Evolutionary conservation across 2,329 filamentous ascomycete genomes (phyloP).

Genomic region (Hypoxylon sp.): DNA sequence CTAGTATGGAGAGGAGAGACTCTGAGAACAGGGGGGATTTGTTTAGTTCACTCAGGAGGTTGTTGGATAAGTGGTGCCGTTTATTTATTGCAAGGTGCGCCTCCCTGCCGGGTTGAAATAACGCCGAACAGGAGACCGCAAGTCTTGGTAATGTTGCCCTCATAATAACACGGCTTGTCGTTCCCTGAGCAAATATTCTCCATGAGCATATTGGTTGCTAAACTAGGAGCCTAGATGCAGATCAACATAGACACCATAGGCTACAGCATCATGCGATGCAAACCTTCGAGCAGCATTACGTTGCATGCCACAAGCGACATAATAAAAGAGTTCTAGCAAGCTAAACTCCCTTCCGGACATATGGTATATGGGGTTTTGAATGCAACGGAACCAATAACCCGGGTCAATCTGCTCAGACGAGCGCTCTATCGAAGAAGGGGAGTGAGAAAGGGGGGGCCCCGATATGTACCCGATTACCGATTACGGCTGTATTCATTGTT

Average conservation of each 20-base stretch:
- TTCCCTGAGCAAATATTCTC: conserved; percentile 1
- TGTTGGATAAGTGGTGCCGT: not conserved
- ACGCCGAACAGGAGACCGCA: not conserved
- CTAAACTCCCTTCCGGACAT: conserved; percentile 15
- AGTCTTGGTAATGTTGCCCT: conserved; percentile 4
- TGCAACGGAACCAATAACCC: conserved; percentile 26
- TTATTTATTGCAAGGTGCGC: not conserved
- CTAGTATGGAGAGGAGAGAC: not conserved
- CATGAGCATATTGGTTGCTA: not conserved
- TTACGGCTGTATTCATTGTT: not conserved
- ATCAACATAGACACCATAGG: conserved; percentile 9
- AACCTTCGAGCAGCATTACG: conserved; percentile 22
- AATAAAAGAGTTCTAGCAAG: not conserved
- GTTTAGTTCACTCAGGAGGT: not conserved
- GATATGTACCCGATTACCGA: conserved; percentile 8
- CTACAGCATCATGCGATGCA: conserved; percentile 17
- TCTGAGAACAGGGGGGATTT: not conserved
- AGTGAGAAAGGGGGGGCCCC: not conserved
- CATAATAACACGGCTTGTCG: conserved; percentile 7
- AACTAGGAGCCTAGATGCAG: conserved; percentile 5
- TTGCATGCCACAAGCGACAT: conserved; percentile 22
- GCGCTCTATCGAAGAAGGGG: conserved; percentile 13
- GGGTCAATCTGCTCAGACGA: conserved; percentile 13
- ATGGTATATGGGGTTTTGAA: conserved; percentile 7
- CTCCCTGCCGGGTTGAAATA: not conserved